A percentile compares a stretch with the other conserved stretches of the same genome.
Conservation (phyloP, 257 asterid species). For the Ilex asprella region DNA sequence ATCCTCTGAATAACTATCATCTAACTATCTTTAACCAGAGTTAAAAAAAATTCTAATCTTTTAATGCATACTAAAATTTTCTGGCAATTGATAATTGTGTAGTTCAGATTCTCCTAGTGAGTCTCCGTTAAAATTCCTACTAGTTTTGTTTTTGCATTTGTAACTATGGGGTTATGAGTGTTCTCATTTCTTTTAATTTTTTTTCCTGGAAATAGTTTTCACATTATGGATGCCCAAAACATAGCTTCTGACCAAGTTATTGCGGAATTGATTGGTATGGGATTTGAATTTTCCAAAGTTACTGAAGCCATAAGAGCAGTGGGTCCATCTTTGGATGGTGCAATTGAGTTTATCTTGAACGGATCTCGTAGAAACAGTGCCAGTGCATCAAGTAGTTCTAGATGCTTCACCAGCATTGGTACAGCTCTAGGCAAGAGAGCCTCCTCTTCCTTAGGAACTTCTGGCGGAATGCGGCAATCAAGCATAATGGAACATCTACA, state of each 20-base stretch:
- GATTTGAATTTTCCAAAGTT: slow-evolving; percentile 46
- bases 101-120: slow-evolving; percentile 5
- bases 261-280: slow-evolving; percentile 63
- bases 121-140: neutral
- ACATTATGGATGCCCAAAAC: slow-evolving; percentile 28
- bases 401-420: slow-evolving; percentile 7
- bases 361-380: slow-evolving; percentile 27
- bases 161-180: neutral
- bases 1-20: too few relatives aligned
- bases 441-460: slow-evolving; percentile 22
- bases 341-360: slow-evolving; percentile 56
- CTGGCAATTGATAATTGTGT: neutral
- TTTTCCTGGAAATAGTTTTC: slow-evolving; percentile 9
- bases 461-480: slow-evolving; percentile 39
- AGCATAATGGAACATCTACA: slow-evolving; percentile 41
- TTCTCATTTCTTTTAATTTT: neutral
- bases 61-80: too few relatives aligned
- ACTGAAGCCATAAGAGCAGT: slow-evolving; percentile 50
- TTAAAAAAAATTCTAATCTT: too few relatives aligned
- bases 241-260: slow-evolving; percentile 38
- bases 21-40: too few relatives aligned
- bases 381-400: slow-evolving; percentile 30
- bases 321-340: slow-evolving; percentile 55
- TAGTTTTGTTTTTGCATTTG: neutral
- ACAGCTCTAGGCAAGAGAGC: slow-evolving; percentile 30